Conservation (phyloP, 116 monocot genomes). For the Cymodocea nodosa region DNA sequence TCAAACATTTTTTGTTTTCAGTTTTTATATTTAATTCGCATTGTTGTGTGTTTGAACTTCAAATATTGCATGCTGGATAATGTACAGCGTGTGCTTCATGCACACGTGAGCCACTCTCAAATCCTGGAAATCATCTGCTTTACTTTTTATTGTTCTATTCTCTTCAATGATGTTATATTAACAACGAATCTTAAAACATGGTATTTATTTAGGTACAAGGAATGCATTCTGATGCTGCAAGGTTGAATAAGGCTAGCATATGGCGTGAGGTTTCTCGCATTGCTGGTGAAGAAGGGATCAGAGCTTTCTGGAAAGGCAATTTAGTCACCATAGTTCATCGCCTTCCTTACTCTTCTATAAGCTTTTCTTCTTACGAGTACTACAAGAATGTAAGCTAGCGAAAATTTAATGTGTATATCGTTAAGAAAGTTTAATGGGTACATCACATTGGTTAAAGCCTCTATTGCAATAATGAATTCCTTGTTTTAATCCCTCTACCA, state of each 20-base stretch:
- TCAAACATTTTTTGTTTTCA: too few relatives aligned
- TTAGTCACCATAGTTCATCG: constrained; percentile 88
- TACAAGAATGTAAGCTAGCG: constrained; percentile 54
- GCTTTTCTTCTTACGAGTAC: constrained; percentile 80
- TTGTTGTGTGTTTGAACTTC: too few relatives aligned
- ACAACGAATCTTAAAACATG: background rate
- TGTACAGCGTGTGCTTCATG: too few relatives aligned
- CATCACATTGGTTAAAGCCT: background rate
- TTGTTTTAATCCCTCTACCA: background rate
- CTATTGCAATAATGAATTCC: background rate
- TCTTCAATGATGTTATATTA: background rate
- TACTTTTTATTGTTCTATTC: background rate
- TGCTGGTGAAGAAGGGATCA: constrained; percentile 66
- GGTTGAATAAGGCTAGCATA: constrained; percentile 52
- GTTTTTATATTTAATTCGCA: too few relatives aligned
- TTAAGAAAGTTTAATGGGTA: background rate
- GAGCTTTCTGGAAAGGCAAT: constrained; percentile 95
- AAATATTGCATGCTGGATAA: too few relatives aligned
- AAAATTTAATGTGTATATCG: background rate
- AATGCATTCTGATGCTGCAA: constrained; percentile 71
- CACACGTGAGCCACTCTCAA: too few relatives aligned
- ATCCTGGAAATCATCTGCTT: too few relatives aligned
- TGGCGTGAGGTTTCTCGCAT: constrained; percentile 82
- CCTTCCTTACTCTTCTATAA: constrained; percentile 91
- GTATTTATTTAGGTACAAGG: constrained; percentile 58